phyloP scores from a whole-genome alignment of 257 asterid species.

The Fraxinus anomala region DNA sequence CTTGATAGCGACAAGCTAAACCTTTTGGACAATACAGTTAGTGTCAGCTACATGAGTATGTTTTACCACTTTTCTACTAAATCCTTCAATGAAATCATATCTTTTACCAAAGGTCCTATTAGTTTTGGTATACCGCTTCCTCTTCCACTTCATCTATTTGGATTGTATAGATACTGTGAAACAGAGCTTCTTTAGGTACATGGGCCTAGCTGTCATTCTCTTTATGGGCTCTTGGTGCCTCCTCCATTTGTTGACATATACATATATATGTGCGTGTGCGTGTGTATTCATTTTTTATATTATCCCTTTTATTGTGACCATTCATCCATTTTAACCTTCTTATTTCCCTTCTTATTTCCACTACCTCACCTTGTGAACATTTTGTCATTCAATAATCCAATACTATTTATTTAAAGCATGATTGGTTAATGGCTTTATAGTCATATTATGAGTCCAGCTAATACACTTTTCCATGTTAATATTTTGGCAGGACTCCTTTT shows the following conservation, averaged over 20 bases:
- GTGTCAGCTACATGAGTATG: neutral
- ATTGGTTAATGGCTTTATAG: neutral
- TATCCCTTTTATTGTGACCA: neutral
- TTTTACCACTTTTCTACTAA: neutral
- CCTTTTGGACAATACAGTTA: neutral
- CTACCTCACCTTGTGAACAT: neutral
- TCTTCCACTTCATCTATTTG: neutral
- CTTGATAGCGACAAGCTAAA: neutral
- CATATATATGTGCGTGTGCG: too few relatives aligned
- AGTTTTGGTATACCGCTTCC: neutral
- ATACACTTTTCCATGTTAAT: conserved; percentile 21
- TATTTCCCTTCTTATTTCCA: neutral
- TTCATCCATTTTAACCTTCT: conserved; percentile 3
- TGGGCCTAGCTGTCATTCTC: neutral
- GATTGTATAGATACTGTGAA: neutral
- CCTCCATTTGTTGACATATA: neutral
- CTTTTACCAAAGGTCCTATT: neutral
- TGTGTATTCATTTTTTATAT: neutral
- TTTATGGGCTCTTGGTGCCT: neutral
- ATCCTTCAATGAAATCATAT: neutral
- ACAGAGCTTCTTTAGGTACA: neutral
- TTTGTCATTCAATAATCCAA: neutral
- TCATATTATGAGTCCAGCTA: conserved; percentile 17
- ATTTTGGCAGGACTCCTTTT: conserved; percentile 85
- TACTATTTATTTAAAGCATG: neutral